phyloP scores from a whole-genome alignment of 2,329 filamentous ascomycete genomes.

The Pyricularia sp. region DNA sequence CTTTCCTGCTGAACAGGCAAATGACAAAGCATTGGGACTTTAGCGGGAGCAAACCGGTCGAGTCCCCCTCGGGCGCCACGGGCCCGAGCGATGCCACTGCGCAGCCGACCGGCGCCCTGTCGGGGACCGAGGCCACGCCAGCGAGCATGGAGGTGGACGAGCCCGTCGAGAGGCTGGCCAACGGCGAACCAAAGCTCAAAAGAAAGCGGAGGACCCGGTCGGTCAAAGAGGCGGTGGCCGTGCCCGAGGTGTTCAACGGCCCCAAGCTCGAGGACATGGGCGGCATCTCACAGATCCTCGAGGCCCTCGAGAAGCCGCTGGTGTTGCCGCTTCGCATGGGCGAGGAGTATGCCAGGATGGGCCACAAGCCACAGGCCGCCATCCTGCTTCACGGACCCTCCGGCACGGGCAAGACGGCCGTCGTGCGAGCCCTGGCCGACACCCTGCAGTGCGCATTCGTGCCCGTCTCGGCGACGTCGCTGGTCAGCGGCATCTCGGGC shows the following conservation, averaged over 20 bases:
- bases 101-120: neutral
- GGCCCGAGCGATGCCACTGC: neutral
- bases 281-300: constrained; percentile 64
- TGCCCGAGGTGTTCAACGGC: constrained; percentile 34
- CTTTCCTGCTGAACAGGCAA: constrained; percentile 28
- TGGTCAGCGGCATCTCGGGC: constrained; percentile 80
- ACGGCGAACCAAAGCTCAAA: constrained; percentile 60
- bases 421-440: constrained; percentile 71
- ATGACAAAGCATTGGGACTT: constrained; percentile 31
- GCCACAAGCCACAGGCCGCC: constrained; percentile 62
- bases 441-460: constrained; percentile 70
- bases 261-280: constrained; percentile 64
- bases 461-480: constrained; percentile 69
- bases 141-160: constrained; percentile 2
- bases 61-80: neutral
- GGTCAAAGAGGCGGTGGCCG: neutral
- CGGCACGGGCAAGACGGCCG: constrained; percentile 79
- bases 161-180: constrained; percentile 41
- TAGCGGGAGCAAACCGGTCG: constrained; percentile 3
- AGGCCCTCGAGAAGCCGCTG: constrained; percentile 60
- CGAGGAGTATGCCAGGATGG: constrained; percentile 53
- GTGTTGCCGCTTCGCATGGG: constrained; percentile 64
- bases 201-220: constrained; percentile 41
- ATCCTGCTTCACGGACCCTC: constrained; percentile 76
- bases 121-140: neutral